Evolutionary conservation across 352 stramenopile species (phyloP).

Genomic region (Pythium aristosporum): DNA sequence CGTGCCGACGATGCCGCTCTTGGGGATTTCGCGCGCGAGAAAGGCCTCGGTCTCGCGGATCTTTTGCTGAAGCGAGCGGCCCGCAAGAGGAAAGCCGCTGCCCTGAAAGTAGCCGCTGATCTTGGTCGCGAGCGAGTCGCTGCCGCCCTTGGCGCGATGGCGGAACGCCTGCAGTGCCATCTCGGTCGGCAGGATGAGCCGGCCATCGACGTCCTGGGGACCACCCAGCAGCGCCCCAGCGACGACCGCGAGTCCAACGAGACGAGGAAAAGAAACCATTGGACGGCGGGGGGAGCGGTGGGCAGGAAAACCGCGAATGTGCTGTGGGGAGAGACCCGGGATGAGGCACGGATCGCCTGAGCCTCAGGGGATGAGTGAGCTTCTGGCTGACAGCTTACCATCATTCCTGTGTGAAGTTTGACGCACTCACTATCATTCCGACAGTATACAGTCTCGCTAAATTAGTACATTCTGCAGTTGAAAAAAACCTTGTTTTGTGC

Average conservation of each 20-base stretch:
- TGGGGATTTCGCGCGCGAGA: constrained; percentile 43
- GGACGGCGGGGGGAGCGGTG: no score
- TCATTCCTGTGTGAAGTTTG: not conserved
- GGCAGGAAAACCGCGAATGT: no score
- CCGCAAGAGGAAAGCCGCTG: constrained; percentile 35
- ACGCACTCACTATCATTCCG: not conserved
- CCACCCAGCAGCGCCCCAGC: not conserved
- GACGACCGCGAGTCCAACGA: not conserved
- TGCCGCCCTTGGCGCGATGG: not conserved
- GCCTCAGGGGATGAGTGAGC: no score
- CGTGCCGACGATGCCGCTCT: constrained; percentile 37
- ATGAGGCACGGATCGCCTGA: no score
- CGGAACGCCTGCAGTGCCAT: constrained; percentile 11
- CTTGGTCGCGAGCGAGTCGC: not conserved
- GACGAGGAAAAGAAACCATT: not conserved
- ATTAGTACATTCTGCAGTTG: no score
- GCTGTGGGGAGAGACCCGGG: no score
- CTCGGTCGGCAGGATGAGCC: constrained; percentile 3
- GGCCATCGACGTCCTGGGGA: not conserved
- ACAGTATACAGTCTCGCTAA: not conserved
- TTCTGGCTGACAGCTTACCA: not conserved
- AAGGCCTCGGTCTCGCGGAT: constrained; percentile 43
- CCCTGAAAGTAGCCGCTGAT: constrained; percentile 29
- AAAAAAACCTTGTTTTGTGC: not conserved
- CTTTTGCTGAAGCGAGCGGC: constrained; percentile 40